Base-by-base conservation (phyloP, 2,329 filamentous ascomycete genomes). In the Neonectria hederae region DNA sequence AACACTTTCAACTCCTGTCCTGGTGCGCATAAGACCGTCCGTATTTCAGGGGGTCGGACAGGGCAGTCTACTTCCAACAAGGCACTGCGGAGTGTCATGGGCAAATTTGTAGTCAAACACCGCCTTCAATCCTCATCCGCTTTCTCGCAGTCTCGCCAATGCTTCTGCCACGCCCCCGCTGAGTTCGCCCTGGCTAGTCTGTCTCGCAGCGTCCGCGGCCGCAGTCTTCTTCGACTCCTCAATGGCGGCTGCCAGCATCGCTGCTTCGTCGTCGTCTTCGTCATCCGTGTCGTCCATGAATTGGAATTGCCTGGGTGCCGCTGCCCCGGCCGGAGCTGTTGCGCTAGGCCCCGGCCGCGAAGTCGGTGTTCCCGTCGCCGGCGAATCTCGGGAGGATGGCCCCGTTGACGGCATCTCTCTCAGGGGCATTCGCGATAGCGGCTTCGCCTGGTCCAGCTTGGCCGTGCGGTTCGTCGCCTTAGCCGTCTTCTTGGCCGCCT, bases 121-220 rank as follows among this genome's bases (percentile, higher is more conserved):
- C 17, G 24, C 22, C 8, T 13, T 32, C 17, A 32, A 19, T 21
- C 26, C 26, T 71, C 65, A 78, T 49, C 72, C 74, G 14, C 68
- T 69, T 59, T 88, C 80, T 59, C 87, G 81, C 24, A 91, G 76
- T 67, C 80, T 88, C 8, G 87, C 87, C 65, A 91, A 73, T 17
- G 89, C 89, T 32, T 86, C 87, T 49, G 88, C 87, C 51, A 91
- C 78, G 2, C 89, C 87, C 49, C 83, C 86, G 64, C 83, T 83
- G 5, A 90, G 77, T 32, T 83, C 26, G 26, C 65, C 35, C 30
- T 65, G 74, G 32, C 65, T 58, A 7, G 53, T 38, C 35, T 62
- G 65, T 42, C 56, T 77, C 60, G 73, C 65, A 56, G 75, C 70
- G 49, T 68, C 75, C 55, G 65, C 57, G 4, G 65, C 66, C 2